These are phyloP conservation scores for Suillus occidentalis DNA, from an alignment of 768 basidiomycete species.

Conservation along the genomic window DNA sequence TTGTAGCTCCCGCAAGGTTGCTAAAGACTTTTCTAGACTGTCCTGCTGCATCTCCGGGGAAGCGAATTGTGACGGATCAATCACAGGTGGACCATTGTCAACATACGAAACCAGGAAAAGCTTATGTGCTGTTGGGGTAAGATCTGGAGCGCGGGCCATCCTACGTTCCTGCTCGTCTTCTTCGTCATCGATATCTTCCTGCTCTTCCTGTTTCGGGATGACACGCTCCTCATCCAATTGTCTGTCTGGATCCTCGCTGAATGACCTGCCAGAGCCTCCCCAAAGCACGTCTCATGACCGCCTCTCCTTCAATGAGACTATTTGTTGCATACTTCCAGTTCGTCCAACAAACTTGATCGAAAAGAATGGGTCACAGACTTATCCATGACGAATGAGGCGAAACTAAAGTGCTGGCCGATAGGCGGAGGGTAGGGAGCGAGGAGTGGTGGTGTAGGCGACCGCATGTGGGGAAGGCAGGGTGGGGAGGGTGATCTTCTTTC, in stretches of 20 bases:
- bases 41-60: constrained; percentile 67
- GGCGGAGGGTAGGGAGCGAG: constrained; percentile 75
- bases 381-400: constrained; percentile 85
- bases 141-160: constrained; percentile 63
- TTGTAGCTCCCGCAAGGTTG: constrained; percentile 73
- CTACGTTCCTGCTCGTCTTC: constrained; percentile 38
- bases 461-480: constrained; percentile 70
- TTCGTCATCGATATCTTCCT: constrained; percentile 51
- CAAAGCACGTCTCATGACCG: constrained; percentile 66
- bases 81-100: constrained; percentile 44
- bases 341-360: constrained; percentile 73
- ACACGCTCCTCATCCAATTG: constrained; percentile 37
- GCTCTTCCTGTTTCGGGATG: constrained; percentile 68
- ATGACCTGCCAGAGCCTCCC: constrained; percentile 83
- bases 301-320: constrained; percentile 82
- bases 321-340: constrained; percentile 82
- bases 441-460: constrained; percentile 77
- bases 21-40: constrained; percentile 71
- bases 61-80: constrained; percentile 63
- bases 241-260: constrained; percentile 66
- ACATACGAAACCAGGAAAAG: constrained; percentile 58
- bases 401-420: constrained; percentile 65
- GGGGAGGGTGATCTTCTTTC: constrained; percentile 70
- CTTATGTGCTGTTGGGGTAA: constrained; percentile 65
- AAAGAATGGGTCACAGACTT: constrained; percentile 82